These are phyloP conservation scores for Cryptosporidium ryanae DNA, from an alignment of 169 alveolate genomes.

Conservation along the genomic window DNA sequence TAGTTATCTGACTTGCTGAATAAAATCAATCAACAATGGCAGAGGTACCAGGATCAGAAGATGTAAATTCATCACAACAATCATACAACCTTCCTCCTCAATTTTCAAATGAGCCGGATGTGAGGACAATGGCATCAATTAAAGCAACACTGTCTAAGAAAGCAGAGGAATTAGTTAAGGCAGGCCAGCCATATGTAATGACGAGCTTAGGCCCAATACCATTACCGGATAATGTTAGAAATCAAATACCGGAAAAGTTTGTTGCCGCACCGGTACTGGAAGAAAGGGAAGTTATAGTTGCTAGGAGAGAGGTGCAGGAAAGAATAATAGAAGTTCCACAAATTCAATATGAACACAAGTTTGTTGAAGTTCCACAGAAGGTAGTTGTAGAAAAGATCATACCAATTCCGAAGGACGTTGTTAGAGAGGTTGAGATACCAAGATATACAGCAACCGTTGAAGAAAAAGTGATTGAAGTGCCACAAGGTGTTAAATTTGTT, in stretches of 20 bases:
- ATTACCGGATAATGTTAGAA: constrained; percentile 84
- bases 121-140: constrained; percentile 74
- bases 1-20: neutral
- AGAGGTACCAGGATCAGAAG: constrained; percentile 65
- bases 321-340: constrained; percentile 87
- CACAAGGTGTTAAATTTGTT: constrained; percentile 88
- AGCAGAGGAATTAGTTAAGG: constrained; percentile 74
- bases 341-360: constrained; percentile 86
- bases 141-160: constrained; percentile 72
- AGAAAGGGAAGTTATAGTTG: constrained; percentile 86
- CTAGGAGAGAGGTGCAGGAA: constrained; percentile 86
- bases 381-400: constrained; percentile 82
- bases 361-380: constrained; percentile 81
- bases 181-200: constrained; percentile 84
- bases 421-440: constrained; percentile 84
- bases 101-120: constrained; percentile 73
- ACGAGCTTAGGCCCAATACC: constrained; percentile 89
- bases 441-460: constrained; percentile 86
- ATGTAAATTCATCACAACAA: constrained; percentile 37
- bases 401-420: constrained; percentile 83
- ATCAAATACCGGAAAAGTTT: constrained; percentile 86
- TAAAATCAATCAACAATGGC: constrained; percentile 5
- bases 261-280: constrained; percentile 87
- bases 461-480: constrained; percentile 86
- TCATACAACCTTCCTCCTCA: constrained; percentile 63